A percentile compares a stretch with the other conserved stretches of the same genome.
phyloP scores from a whole-genome alignment of 2,329 filamentous ascomycete genomes.

The Botrytis fabae region DNA sequence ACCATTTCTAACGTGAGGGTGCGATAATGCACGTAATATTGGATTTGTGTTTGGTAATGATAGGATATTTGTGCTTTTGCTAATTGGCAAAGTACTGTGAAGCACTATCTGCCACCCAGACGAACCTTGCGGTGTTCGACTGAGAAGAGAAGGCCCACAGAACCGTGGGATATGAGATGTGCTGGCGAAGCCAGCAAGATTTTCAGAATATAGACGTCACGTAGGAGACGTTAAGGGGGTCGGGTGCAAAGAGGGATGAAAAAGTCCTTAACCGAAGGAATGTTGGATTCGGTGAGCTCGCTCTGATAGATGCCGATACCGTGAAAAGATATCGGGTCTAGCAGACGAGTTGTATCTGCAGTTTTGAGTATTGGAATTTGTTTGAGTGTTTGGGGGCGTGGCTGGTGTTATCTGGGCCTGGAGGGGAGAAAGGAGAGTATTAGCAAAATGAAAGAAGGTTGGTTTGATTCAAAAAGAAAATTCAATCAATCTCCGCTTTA shows the following conservation, averaged over 20 bases:
- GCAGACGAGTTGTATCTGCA: slow-evolving; percentile 71
- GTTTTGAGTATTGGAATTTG: slow-evolving; percentile 27
- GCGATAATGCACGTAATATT: slow-evolving; percentile 31
- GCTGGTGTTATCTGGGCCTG: slow-evolving; percentile 63
- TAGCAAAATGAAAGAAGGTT: slow-evolving; percentile 10
- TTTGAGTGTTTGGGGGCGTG: slow-evolving; percentile 41
- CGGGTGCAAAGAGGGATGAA: slow-evolving; percentile 79
- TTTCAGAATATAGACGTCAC: slow-evolving; percentile 57
- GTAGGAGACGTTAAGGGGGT: slow-evolving; percentile 84
- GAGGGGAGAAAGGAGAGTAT: slow-evolving; percentile 25
- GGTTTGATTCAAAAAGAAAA: not conserved
- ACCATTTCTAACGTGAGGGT: slow-evolving; percentile 67
- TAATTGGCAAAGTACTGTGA: slow-evolving; percentile 59
- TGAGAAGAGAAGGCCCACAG: slow-evolving; percentile 97
- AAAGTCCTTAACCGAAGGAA: slow-evolving; percentile 82
- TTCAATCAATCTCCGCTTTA: not conserved
- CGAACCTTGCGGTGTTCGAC: slow-evolving; percentile 90
- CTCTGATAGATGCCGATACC: slow-evolving; percentile 82
- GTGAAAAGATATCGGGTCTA: slow-evolving; percentile 79
- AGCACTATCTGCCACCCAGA: slow-evolving; percentile 98
- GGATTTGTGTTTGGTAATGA: slow-evolving; percentile 11
- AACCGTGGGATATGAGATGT: slow-evolving; percentile 59
- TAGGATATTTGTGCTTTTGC: not conserved
- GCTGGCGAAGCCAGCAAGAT: slow-evolving; percentile 76
- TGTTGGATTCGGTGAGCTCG: slow-evolving; percentile 69